Conservation (phyloP, 2,329 filamentous ascomycete species). For the Neopestalotiopsis sp. region DNA sequence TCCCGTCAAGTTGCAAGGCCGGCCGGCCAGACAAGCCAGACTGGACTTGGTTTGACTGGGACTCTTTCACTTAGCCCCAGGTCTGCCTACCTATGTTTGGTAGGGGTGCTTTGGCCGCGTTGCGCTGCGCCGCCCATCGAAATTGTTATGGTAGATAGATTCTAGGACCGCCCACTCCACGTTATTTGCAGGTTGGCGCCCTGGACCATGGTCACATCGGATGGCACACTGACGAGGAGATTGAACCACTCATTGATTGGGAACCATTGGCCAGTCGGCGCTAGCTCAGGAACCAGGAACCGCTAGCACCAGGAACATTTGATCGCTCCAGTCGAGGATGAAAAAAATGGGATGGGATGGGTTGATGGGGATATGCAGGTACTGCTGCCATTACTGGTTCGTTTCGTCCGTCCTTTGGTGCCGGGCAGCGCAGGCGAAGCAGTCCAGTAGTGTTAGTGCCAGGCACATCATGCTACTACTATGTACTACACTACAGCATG, state of each 20-base stretch:
- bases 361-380: neutral
- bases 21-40: neutral
- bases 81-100: neutral
- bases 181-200: neutral
- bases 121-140: conserved; percentile 8
- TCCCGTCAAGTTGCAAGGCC: no score
- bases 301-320: neutral
- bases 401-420: no score
- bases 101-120: neutral
- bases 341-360: neutral
- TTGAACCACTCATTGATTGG: no score
- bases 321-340: neutral
- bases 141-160: conserved; percentile 1
- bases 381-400: neutral
- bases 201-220: conserved; percentile 13
- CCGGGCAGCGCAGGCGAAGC: no score
- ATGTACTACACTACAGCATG: no score
- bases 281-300: neutral
- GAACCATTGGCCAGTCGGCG: neutral
- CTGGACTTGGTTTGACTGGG: neutral
- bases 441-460: no score
- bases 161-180: neutral
- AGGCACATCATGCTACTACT: neutral
- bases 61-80: no score
- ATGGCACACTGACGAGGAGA: conserved; percentile 11